Evolutionary conservation across 2,329 filamentous ascomycete species (phyloP), one percentile per base, ranked within the genome.

Genomic region (Colletotrichum spinosum): DNA sequence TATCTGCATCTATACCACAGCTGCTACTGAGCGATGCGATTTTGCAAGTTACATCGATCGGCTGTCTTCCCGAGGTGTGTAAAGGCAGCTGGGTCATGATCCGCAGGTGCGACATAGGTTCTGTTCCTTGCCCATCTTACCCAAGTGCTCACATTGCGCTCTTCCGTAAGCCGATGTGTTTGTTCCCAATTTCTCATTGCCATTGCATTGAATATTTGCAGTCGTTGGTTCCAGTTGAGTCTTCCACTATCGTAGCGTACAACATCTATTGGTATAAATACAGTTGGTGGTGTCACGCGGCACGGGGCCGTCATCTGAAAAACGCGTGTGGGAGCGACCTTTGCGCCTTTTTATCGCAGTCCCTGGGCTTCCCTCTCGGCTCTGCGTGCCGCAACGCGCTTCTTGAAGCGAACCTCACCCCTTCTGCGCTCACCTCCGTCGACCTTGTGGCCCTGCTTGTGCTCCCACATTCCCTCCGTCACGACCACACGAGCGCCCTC

Each of bases 371-470:
- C 81, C 59, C 81, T 83, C 73, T 84, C 85, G 69, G 92, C 93
- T 78, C 90, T 92, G 70, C 92, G 90, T 81, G 94, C 92, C 41
- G 89, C 89, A 55, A 92, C 89, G 69, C 91, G 87, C 81, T 89
- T 91, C 89, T 97, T 97, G 72, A 94, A 93, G 72, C 92, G 86
- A 56, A 97, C 90, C 81, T 97, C 91, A 13, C 91, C 92, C 77
- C 87, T 89, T 79, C 96, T 88, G 77, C 96, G 90, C 84, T 99
- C 96, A 84, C 96, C 96, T 74, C 96, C 96, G 79, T 98, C 94
- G 70, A 99, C 90, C 89, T 98, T 98, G 74, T 89, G 88, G 35
- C 96, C 95, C 72, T 90, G 86, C 76, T 86, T 90, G 73, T 94
- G 85, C 82, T 98, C 95, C 96, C 95, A 98, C 83, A 98, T 91